These are phyloP conservation scores for Trichoderma atroviride DNA, from an alignment of 2,329 filamentous ascomycete species.

Conservation along the genomic window DNA sequence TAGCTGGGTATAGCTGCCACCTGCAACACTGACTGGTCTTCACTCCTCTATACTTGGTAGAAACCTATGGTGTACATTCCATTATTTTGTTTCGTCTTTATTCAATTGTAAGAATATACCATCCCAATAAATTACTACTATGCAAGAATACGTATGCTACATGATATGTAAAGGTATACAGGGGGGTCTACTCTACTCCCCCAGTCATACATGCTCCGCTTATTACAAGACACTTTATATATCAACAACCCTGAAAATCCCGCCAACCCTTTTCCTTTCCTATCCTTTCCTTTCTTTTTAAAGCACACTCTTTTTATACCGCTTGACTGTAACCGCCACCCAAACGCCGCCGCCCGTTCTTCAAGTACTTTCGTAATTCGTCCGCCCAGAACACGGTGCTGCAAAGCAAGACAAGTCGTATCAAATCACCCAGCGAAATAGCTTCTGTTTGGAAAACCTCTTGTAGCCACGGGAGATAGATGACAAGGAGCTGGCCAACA, in stretches of 20 bases:
- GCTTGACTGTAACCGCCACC: slow-evolving; percentile 67
- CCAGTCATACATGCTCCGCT: not conserved
- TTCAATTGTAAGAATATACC: not conserved
- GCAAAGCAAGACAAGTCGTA: slow-evolving; percentile 72
- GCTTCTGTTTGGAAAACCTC: slow-evolving; percentile 95
- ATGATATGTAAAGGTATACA: slow-evolving; percentile 12
- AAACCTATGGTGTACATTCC: too few relatives aligned
- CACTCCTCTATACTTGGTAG: too few relatives aligned
- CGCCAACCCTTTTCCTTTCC: slow-evolving; percentile 26
- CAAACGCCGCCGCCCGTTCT: slow-evolving; percentile 59
- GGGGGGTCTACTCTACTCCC: slow-evolving; percentile 18
- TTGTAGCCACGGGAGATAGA: slow-evolving; percentile 93
- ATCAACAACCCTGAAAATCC: not conserved
- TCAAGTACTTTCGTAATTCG: slow-evolving; percentile 81
- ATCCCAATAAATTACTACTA: slow-evolving; percentile 1
- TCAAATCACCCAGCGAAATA: slow-evolving; percentile 71
- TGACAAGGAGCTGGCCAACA: slow-evolving; percentile 83
- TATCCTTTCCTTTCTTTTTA: slow-evolving; percentile 25
- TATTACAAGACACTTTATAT: slow-evolving; percentile 19
- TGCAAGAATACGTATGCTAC: slow-evolving; percentile 23
- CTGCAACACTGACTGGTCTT: not conserved
- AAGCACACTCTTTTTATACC: slow-evolving; percentile 48
- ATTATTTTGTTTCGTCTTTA: not conserved
- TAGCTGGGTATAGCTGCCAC: not conserved
- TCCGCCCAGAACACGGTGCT: slow-evolving; percentile 96